Base-by-base conservation (phyloP, 345 rosid genomes). In the Rhodomyrtus tomentosa region DNA sequence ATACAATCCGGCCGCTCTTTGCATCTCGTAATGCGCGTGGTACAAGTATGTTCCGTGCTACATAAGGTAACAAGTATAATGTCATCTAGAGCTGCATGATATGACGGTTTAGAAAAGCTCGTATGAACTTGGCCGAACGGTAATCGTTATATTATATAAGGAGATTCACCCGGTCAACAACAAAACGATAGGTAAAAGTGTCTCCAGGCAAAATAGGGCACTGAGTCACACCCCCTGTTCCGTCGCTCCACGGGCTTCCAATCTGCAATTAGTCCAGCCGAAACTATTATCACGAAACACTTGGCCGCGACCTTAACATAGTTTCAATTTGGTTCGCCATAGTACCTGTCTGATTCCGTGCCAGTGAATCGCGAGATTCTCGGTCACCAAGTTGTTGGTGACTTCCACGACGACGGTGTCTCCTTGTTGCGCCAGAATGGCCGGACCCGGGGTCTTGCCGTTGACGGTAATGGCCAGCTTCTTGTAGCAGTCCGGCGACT, bases 1-100 rank as follows among this genome's bases (percentile, higher is more conserved):
- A 18, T 90, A 87, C n/a, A 93, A 56, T 55, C 98, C 96, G 24
- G 94, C 86, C 85, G 90, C 94, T 88, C 92, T 92, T 84, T 96
- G 99, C 96, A 96, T 93, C 36, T 95, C 93, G 36, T 96, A 95
- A 86, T 93, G 96, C 2, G 96, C 95, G 73, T 95, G 99, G 82
- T 91, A 94, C 89, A 95, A 59, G 76, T 93, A 96, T 21, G 97
- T 93, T 45, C 93, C 93, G 10, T 98, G 89, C 99, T 95, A 88
- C 87, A 84, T 42, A 14, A n/a, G 72, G 25, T 4, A 85, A 16
- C 13, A 79, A 52, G 21, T 15, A 12, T 29, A 59, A 29, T 29
- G 38, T 27, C 38, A 59, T 59, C 21, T 15, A 29, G 21, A 29
- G 73, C 73, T 15, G 5, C 10, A 3, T 14, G 40, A 6, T 59